phyloP scores from a whole-genome alignment of 2,329 filamentous ascomycete species.

The Botryotinia globosa region DNA sequence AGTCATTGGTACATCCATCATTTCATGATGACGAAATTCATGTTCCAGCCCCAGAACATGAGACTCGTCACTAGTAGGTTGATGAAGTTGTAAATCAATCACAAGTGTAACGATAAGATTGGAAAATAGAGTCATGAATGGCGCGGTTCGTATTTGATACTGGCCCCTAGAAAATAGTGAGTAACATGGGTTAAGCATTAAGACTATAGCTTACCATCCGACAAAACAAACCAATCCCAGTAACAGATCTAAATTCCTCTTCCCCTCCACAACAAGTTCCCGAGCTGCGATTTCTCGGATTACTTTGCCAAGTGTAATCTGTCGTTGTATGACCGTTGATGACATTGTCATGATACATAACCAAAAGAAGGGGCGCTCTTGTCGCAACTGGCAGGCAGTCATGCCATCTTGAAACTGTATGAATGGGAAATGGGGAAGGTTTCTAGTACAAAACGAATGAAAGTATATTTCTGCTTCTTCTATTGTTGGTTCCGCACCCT shows the following conservation, averaged over 20 bases:
- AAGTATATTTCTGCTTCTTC: conserved; percentile 44
- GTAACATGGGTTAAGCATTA: too few relatives aligned
- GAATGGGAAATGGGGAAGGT: conserved; percentile 48
- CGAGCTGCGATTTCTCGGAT: conserved; percentile 46
- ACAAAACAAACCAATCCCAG: conserved; percentile 9
- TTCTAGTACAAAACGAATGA: conserved; percentile 43
- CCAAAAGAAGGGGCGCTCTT: conserved; percentile 50
- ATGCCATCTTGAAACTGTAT: conserved; percentile 42
- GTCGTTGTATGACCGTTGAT: conserved; percentile 44
- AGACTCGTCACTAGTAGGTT: conserved; percentile 3
- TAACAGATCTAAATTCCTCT: conserved; percentile 42
- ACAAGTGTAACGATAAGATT: conserved; percentile 6
- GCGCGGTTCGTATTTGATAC: conserved; percentile 3
- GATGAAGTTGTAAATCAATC: conserved; percentile 7
- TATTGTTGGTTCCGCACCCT: conserved; percentile 25
- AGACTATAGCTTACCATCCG: neutral
- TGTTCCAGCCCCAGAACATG: conserved; percentile 2
- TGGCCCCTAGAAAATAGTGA: neutral
- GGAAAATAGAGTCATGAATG: conserved; percentile 6
- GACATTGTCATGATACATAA: conserved; percentile 49
- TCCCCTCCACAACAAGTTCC: conserved; percentile 47
- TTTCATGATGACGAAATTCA: conserved; percentile 6
- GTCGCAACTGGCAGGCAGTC: conserved; percentile 42
- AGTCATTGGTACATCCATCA: conserved; percentile 8
- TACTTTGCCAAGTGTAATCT: conserved; percentile 42